Conservation (phyloP, 2,329 filamentous ascomycete species). For the Alternaria gaisen region DNA sequence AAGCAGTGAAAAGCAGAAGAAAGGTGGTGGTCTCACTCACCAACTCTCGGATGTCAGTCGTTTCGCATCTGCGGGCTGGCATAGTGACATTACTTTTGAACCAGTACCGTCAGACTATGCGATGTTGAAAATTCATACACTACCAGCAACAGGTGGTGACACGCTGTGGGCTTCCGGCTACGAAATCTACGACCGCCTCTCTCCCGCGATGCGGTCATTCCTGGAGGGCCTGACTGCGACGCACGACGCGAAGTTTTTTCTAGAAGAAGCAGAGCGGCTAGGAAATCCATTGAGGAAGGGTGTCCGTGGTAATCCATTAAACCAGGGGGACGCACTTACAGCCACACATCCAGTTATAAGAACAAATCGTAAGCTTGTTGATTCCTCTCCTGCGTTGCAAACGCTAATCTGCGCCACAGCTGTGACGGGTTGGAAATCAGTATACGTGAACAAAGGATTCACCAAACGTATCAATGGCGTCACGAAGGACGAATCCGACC, state of each 20-base stretch:
- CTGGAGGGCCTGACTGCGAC: conserved; percentile 59
- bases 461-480: conserved; percentile 57
- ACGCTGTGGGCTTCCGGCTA: conserved; percentile 52
- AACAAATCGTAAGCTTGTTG: conserved; percentile 61
- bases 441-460: conserved; percentile 48
- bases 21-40: conserved; percentile 40
- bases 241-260: conserved; percentile 49
- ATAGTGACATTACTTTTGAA: conserved; percentile 57
- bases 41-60: conserved; percentile 55
- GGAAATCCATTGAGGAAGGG: conserved; percentile 41
- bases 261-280: conserved; percentile 37
- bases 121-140: conserved; percentile 44
- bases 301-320: conserved; percentile 61
- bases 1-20: conserved; percentile 47
- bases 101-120: conserved; percentile 54
- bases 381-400: neutral
- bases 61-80: conserved; percentile 62
- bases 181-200: conserved; percentile 62
- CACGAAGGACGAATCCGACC: conserved; percentile 55
- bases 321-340: conserved; percentile 61
- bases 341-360: conserved; percentile 67
- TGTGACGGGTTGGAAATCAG: conserved; percentile 68
- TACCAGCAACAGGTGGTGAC: conserved; percentile 48
- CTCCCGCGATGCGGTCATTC: conserved; percentile 58
- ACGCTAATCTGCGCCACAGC: conserved; percentile 36